Percentiles rank a stretch among this genome's conserved stretches.
Evolutionary conservation across 2,329 filamentous ascomycete genomes (phyloP).

Genomic region (Trichocomaceae sp.): DNA sequence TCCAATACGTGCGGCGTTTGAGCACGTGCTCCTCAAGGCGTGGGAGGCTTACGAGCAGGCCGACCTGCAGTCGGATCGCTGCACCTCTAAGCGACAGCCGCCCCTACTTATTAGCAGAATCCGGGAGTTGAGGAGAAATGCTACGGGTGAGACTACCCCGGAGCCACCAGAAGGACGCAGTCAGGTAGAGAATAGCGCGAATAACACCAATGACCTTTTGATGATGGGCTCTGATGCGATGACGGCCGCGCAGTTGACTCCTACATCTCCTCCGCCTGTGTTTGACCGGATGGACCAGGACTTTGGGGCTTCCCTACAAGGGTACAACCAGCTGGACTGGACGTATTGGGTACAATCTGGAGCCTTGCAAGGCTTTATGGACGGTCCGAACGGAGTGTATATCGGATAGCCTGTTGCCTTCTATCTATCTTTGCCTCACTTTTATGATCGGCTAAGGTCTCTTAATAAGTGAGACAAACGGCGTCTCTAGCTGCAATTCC

Average conservation of each 20-base stretch:
- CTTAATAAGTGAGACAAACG: no score
- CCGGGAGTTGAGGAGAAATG: not conserved
- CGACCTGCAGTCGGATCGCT: constrained; percentile 38
- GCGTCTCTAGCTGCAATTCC: no score
- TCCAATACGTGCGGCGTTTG: constrained; percentile 54
- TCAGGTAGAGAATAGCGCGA: no score
- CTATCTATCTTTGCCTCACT: no score
- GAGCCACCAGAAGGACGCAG: no score
- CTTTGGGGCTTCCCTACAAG: not conserved
- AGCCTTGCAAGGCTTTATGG: constrained; percentile 10
- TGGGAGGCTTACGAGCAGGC: constrained; percentile 54
- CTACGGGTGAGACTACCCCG: not conserved
- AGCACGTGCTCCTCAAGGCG: constrained; percentile 54
- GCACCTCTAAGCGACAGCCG: not conserved
- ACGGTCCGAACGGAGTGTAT: not conserved
- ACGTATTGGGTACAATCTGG: constrained; percentile 12
- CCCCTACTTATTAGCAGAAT: not conserved
- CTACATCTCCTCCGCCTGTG: not conserved
- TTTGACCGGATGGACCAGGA: not conserved
- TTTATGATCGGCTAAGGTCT: no score
- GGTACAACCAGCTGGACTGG: constrained; percentile 13
- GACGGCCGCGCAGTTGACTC: not conserved
- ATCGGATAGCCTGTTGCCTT: no score
- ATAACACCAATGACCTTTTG: no score
- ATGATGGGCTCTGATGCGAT: no score